phyloP scores from a whole-genome alignment of 1,139 yeast species.

The Zygosaccharomyces pseudobailii region DNA sequence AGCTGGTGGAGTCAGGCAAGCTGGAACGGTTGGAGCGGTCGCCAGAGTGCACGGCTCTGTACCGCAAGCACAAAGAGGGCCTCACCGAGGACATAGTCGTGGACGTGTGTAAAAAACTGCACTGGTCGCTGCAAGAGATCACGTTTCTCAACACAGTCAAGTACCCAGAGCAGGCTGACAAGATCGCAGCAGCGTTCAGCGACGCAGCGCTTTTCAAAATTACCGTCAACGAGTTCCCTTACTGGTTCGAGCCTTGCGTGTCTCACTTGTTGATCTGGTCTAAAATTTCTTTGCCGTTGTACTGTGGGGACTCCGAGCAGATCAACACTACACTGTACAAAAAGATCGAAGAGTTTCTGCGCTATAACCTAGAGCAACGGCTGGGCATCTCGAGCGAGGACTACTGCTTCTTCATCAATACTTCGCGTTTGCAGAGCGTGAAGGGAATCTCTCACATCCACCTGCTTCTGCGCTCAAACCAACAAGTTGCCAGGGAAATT shows the following conservation, averaged over 20 bases:
- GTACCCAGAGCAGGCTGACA: constrained; percentile 16
- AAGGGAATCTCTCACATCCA: constrained; percentile 58
- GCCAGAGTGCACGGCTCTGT: constrained; percentile 17
- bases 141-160: constrained; percentile 12
- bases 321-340: constrained; percentile 7
- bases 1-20: constrained; percentile 19
- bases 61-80: constrained; percentile 20
- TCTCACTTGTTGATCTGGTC: constrained; percentile 42
- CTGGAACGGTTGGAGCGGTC: constrained; percentile 22
- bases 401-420: constrained; percentile 56
- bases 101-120: constrained; percentile 18
- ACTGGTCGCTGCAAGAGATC: constrained; percentile 23
- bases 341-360: constrained; percentile 21
- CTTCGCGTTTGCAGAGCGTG: constrained; percentile 58
- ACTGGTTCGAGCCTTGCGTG: constrained; percentile 36
- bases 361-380: constrained; percentile 13
- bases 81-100: constrained; percentile 18
- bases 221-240: constrained; percentile 39
- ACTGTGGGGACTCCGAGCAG: constrained; percentile 17
- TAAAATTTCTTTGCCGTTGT: constrained; percentile 39
- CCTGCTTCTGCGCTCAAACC: constrained; percentile 39
- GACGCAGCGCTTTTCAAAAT: constrained; percentile 21
- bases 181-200: constrained; percentile 16
- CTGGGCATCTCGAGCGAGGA: constrained; percentile 13
- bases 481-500: constrained; percentile 1